phyloP scores from a whole-genome alignment of 805 yeast species.

The Spathaspora boniae region DNA sequence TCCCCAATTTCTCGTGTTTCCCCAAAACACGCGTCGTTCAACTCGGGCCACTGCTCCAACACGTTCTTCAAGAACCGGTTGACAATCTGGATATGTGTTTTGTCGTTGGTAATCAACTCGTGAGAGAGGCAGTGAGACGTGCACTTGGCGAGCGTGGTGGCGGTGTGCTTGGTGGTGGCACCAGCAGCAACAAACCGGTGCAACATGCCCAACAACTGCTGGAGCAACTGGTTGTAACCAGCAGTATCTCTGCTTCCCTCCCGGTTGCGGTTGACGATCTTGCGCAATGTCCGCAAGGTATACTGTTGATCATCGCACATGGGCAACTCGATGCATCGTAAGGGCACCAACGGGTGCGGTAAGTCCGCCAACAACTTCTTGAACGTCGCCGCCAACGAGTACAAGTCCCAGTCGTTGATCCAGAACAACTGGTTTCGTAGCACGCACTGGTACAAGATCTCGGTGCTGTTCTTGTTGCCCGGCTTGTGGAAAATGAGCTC shows the following conservation, averaged over 20 bases:
- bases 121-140: slow-evolving; percentile 57
- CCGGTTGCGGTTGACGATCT: slow-evolving; percentile 24
- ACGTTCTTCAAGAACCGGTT: slow-evolving; percentile 52
- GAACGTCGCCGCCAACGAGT: slow-evolving; percentile 45
- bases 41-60: slow-evolving; percentile 51
- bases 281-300: slow-evolving; percentile 34
- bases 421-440: slow-evolving; percentile 52
- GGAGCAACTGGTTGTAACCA: slow-evolving; percentile 30
- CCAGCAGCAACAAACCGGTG: slow-evolving; percentile 33
- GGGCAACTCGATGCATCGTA: slow-evolving; percentile 49
- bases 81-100: slow-evolving; percentile 49
- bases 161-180: slow-evolving; percentile 41
- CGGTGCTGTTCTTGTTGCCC: slow-evolving; percentile 46
- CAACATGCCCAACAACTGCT: slow-evolving; percentile 42
- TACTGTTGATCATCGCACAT: slow-evolving; percentile 46
- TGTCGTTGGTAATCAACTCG: slow-evolving; percentile 34
- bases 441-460: slow-evolving; percentile 47
- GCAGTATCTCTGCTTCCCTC: too few species aligned
- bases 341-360: slow-evolving; percentile 52
- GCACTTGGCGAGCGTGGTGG: slow-evolving; percentile 41
- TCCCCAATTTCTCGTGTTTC: too few species aligned
- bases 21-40: too few species aligned
- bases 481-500: slow-evolving; percentile 55
- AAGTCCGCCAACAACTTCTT: slow-evolving; percentile 49
- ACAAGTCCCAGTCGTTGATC: slow-evolving; percentile 55